A percentile compares a stretch with the other conserved stretches of the same genome.
Conservation (phyloP, 371 early-diverging fungal genomes). For the Enteropsectra breve region DNA sequence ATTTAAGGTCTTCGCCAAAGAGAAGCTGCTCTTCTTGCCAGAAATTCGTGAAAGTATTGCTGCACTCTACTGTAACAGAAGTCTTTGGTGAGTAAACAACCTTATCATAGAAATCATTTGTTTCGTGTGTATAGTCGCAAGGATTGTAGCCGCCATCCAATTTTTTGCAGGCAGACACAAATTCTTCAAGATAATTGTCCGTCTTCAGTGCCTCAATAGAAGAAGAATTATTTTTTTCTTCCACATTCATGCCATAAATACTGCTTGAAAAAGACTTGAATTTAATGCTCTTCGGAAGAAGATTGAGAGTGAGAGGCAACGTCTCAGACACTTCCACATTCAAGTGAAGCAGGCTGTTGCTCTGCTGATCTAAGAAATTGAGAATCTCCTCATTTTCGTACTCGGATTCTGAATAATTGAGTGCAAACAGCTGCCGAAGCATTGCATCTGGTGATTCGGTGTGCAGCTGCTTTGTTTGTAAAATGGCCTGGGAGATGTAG, state of each 20-base stretch:
- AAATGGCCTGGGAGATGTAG: constrained; percentile 39
- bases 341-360: background rate
- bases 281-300: constrained; percentile 5
- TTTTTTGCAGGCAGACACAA: no score
- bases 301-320: background rate
- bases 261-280: background rate
- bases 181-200: no score
- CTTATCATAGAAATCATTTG: no score
- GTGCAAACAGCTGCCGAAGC: background rate
- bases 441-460: background rate
- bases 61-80: no score
- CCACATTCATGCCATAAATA: background rate
- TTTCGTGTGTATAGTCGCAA: no score
- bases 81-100: no score
- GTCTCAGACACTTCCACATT: background rate
- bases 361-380: constrained; percentile 25
- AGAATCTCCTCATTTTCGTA: constrained; percentile 16
- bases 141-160: no score
- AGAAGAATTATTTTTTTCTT: constrained; percentile 16
- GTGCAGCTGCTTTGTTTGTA: constrained; percentile 5
- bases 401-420: background rate
- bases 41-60: no score
- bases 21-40: no score
- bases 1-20: no score
- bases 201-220: no score